A percentile compares a stretch with the other conserved stretches of the same genome.
These are phyloP conservation scores for Fistulifera solaris DNA, from an alignment of 108 stramenopile genomes.

Conservation along the genomic window DNA sequence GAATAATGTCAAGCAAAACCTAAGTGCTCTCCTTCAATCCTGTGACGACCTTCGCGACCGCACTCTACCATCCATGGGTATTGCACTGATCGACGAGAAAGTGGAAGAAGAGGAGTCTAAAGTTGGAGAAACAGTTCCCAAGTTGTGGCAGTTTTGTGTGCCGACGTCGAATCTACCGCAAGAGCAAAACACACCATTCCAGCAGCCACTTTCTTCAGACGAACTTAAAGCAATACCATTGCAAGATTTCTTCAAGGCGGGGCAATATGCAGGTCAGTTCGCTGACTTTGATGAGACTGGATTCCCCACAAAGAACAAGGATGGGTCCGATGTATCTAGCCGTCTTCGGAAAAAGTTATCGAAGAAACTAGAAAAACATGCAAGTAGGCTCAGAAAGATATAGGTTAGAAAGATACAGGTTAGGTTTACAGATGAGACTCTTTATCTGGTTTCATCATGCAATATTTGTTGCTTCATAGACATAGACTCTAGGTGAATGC, in stretches of 20 bases:
- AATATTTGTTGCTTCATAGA: too few relatives aligned
- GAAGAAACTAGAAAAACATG: conserved; percentile 15
- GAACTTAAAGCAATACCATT: conserved; percentile 10
- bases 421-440: too few relatives aligned
- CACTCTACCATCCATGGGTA: conserved; percentile 42
- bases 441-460: too few relatives aligned
- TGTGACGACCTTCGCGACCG: conserved; percentile 70
- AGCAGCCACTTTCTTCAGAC: not conserved
- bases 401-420: too few relatives aligned
- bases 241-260: conserved; percentile 31
- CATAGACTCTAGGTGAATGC: too few relatives aligned
- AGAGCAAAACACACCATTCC: not conserved
- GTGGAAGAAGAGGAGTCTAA: not conserved
- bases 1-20: not conserved
- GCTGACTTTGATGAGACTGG: conserved; percentile 42
- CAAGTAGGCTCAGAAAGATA: not conserved
- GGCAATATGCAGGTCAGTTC: conserved; percentile 35
- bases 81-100: conserved; percentile 49
- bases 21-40: conserved; percentile 22
- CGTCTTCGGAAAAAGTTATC: conserved; percentile 36
- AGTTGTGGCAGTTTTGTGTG: not conserved
- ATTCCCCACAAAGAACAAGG: conserved; percentile 39
- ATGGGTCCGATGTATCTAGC: conserved; percentile 45
- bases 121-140: not conserved
- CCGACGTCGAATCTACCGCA: not conserved